Evolutionary conservation across 2,329 filamentous ascomycete species (phyloP).

Genomic region (Microcyclospora pomicola): DNA sequence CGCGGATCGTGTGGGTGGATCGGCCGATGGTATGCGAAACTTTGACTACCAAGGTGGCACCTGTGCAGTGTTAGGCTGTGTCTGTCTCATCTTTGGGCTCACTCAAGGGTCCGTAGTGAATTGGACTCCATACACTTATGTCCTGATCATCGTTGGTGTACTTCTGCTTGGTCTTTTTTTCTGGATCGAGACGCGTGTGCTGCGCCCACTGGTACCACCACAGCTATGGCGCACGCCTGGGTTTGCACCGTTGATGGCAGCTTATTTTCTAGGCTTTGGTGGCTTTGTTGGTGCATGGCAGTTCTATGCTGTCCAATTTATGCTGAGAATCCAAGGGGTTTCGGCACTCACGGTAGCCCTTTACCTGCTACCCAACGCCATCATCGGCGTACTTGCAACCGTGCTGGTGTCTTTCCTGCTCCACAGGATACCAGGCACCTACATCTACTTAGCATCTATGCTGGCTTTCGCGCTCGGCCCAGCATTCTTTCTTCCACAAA

Average conservation of each 20-base stretch:
- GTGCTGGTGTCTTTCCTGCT: conserved; percentile 34
- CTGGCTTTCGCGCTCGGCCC: conserved; percentile 25
- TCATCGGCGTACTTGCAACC: conserved; percentile 32
- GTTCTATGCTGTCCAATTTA: conserved; percentile 29
- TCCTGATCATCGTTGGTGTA: conserved; percentile 21
- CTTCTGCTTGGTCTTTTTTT: conserved; percentile 21
- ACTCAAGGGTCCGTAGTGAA: conserved; percentile 23
- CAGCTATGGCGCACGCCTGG: conserved; percentile 31
- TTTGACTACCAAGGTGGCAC: conserved; percentile 22
- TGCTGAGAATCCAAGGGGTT: conserved; percentile 25
- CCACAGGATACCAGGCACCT: conserved; percentile 33
- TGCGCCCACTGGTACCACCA: conserved; percentile 21
- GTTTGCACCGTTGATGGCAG: conserved; percentile 30
- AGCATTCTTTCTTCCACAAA: conserved; percentile 30
- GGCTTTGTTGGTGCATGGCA: conserved; percentile 17
- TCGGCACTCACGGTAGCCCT: conserved; percentile 29
- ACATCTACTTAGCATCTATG: conserved; percentile 34
- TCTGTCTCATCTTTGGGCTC: conserved; percentile 24
- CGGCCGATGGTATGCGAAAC: conserved; percentile 10
- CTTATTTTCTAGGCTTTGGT: conserved; percentile 31
- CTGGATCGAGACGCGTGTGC: conserved; percentile 19
- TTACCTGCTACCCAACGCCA: conserved; percentile 33
- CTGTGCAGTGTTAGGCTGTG: conserved; percentile 18
- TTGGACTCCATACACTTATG: conserved; percentile 26
- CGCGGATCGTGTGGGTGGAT: conserved; percentile 12